Percentiles rank a stretch among this genome's conserved stretches.
phyloP scores from a whole-genome alignment of 495 filamentous ascomycete genomes.

The Amphirosellinia nigrospora region DNA sequence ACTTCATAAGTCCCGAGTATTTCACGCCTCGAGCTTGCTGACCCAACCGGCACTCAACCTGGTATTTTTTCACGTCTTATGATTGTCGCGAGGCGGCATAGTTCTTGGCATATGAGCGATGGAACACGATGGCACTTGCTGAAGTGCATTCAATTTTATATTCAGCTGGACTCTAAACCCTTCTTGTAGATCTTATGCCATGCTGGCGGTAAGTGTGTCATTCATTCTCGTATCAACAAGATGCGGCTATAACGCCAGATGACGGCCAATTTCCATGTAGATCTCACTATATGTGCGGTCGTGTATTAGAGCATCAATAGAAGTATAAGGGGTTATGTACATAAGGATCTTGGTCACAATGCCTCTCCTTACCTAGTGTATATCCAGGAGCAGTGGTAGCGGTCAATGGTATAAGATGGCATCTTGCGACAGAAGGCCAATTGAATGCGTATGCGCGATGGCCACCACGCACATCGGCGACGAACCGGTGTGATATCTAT shows the following conservation, averaged over 20 bases:
- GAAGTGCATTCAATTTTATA: not conserved
- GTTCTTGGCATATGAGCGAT: not conserved
- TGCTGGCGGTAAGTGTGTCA: not conserved
- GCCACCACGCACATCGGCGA: not conserved
- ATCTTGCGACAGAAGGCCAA: not conserved
- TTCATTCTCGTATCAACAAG: not conserved
- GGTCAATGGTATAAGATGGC: not conserved
- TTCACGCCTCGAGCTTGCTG: not conserved
- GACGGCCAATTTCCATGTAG: not conserved
- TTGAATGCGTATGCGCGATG: not conserved
- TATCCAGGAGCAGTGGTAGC: not conserved
- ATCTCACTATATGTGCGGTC: not conserved
- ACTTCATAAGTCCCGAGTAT: not conserved
- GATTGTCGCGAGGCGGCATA: not conserved
- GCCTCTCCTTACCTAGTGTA: not conserved
- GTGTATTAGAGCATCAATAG: not conserved
- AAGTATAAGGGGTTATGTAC: not conserved
- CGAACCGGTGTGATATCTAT: not conserved
- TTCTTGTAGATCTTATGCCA: not conserved
- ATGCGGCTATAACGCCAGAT: not conserved
- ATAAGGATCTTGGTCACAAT: no score
- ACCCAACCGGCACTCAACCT: not conserved
- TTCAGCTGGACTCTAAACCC: not conserved
- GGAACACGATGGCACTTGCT: not conserved
- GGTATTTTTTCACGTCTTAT: not conserved